Percentiles rank a stretch among this genome's conserved stretches.
Conservation (phyloP, 2,329 filamentous ascomycete genomes). For the Beauveria scarabaeidicola region DNA sequence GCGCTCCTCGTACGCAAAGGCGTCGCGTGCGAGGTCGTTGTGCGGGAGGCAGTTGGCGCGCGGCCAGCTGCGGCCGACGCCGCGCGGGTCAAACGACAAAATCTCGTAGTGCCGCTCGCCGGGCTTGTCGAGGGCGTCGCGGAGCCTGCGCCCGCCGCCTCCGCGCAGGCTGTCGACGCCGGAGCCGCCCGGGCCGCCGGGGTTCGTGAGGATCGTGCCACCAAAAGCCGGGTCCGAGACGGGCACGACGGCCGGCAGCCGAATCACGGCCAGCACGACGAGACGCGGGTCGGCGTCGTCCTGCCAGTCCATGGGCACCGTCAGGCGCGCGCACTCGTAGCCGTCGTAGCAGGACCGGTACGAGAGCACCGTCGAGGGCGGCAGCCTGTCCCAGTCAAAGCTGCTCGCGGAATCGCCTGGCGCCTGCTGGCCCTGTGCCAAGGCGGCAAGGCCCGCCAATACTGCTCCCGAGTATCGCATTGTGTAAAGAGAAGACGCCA, state of each 20-base stretch:
- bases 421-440: not conserved
- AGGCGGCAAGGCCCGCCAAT: not conserved
- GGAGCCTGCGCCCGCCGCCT: conserved; percentile 16
- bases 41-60: conserved; percentile 23
- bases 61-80: conserved; percentile 24
- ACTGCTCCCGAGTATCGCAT: not conserved
- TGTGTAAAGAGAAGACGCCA: too few species aligned
- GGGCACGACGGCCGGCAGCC: conserved; percentile 24
- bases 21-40: conserved; percentile 17
- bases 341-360: conserved; percentile 26
- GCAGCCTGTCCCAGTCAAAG: conserved; percentile 23
- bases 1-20: conserved; percentile 20
- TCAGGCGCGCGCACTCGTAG: conserved; percentile 27
- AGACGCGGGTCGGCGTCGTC: conserved; percentile 16
- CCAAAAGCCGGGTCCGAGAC: conserved; percentile 24
- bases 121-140: conserved; percentile 16
- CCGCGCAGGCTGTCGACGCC: conserved; percentile 19
- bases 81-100: conserved; percentile 30
- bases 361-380: conserved; percentile 21
- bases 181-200: conserved; percentile 30
- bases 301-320: conserved; percentile 28
- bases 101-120: conserved; percentile 25
- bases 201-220: conserved; percentile 28
- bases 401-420: not conserved
- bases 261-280: conserved; percentile 26